A percentile compares a stretch with the other conserved stretches of the same genome.
phyloP scores from a whole-genome alignment of 108 stramenopile species.

The Discostella pseudostelligera region DNA sequence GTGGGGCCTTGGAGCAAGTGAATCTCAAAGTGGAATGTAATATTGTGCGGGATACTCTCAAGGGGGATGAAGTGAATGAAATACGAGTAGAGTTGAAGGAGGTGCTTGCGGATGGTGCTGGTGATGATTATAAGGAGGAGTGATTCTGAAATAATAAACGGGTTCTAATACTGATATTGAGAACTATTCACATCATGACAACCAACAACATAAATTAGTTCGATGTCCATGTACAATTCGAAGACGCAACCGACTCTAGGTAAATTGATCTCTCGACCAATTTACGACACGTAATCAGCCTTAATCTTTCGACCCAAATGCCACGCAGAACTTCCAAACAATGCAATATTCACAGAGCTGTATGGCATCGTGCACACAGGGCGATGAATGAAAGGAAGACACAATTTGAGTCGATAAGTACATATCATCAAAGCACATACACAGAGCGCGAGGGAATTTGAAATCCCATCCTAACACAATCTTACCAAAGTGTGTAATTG shows the following conservation, averaged over 20 bases:
- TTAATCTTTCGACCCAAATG: conserved; percentile 85
- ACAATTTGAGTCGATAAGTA: too few species aligned
- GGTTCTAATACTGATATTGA: neutral
- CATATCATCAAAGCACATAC: too few species aligned
- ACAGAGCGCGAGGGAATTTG: neutral
- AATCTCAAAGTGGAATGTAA: conserved; percentile 80
- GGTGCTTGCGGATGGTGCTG: conserved; percentile 80
- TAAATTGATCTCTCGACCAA: neutral
- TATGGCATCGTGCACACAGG: conserved; percentile 48
- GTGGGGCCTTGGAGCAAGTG: conserved; percentile 94
- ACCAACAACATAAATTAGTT: neutral
- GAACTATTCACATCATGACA: too few species aligned
- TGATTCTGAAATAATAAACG: conserved; percentile 13
- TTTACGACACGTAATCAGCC: conserved; percentile 63
- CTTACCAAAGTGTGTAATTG: conserved; percentile 76
- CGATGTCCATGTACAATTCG: neutral
- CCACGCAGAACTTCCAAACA: conserved; percentile 80
- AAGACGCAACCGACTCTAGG: neutral
- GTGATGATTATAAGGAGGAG: conserved; percentile 87
- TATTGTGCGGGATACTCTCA: conserved; percentile 75
- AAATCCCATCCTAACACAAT: neutral
- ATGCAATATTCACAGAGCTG: conserved; percentile 75
- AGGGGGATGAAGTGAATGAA: conserved; percentile 91
- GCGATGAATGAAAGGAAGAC: neutral
- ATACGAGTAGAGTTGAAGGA: conserved; percentile 84